A percentile compares a stretch with the other conserved stretches of the same genome.
Conservation (phyloP, 768 basidiomycete genomes). For the Leccinum uliginosum region DNA sequence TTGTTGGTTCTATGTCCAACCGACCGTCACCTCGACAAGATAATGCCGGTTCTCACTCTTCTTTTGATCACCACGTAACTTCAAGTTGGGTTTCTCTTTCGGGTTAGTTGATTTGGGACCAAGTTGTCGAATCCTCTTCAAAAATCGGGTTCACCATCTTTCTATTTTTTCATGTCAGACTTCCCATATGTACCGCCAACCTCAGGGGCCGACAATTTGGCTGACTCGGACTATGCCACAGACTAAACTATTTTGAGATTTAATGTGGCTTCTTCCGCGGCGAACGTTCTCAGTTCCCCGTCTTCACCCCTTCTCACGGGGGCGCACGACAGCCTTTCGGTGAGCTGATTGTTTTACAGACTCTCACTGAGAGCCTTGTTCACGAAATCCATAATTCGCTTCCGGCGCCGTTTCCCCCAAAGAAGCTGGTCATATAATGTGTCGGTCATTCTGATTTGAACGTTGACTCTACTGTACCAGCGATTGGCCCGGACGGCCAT, state of each 20-base stretch:
- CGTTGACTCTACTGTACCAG: background rate
- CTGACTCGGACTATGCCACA: background rate
- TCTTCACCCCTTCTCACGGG: constrained; percentile 11
- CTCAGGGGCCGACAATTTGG: constrained; percentile 1
- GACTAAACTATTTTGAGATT: constrained; percentile 17
- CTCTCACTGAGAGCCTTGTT: background rate
- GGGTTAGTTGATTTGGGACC: background rate
- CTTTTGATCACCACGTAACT: background rate
- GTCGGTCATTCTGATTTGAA: too few relatives aligned
- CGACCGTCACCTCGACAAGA: background rate
- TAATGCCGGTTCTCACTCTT: background rate
- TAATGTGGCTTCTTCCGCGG: constrained; percentile 1
- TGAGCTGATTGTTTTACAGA: background rate
- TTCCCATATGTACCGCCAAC: background rate
- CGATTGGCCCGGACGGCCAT: too few relatives aligned
- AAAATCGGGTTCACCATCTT: background rate
- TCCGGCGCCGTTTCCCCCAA: background rate
- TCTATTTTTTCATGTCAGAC: background rate
- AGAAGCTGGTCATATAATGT: background rate
- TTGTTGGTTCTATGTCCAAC: background rate
- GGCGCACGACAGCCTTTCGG: background rate
- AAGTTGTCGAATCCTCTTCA: background rate
- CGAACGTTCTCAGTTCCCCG: constrained; percentile 10
- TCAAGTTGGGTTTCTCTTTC: background rate
- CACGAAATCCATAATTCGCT: background rate